These are phyloP conservation scores for Candida easanensis DNA, from an alignment of 805 yeast genomes.

Conservation along the genomic window DNA sequence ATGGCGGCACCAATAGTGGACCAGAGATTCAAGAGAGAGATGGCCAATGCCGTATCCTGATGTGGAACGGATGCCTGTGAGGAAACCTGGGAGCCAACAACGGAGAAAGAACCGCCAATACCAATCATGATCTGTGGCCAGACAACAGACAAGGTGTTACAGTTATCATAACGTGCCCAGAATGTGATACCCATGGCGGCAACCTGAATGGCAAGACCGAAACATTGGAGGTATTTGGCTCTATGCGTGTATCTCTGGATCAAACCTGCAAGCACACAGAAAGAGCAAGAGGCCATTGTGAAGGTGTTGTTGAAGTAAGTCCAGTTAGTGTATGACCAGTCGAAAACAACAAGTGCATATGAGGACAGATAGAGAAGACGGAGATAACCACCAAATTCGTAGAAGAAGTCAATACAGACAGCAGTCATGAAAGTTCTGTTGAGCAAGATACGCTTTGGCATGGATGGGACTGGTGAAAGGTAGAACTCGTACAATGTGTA, in stretches of 20 bases:
- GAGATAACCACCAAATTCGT: constrained; percentile 30
- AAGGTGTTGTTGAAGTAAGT: constrained; percentile 36
- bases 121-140: constrained; percentile 35
- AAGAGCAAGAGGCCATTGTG: constrained; percentile 36
- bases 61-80: constrained; percentile 41
- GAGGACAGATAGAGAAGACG: constrained; percentile 34
- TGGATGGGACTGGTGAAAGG: constrained; percentile 35
- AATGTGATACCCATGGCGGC: constrained; percentile 33
- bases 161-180: constrained; percentile 26
- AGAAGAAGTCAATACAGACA: constrained; percentile 33
- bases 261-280: constrained; percentile 37
- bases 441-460: constrained; percentile 35
- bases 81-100: constrained; percentile 35
- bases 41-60: constrained; percentile 39
- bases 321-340: constrained; percentile 35
- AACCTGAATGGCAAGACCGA: constrained; percentile 34
- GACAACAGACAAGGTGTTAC: constrained; percentile 27
- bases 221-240: constrained; percentile 34
- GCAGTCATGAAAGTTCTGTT: constrained; percentile 38
- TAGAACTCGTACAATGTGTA: constrained; percentile 36
- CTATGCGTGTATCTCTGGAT: constrained; percentile 35
- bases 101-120: constrained; percentile 39
- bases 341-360: constrained; percentile 31
- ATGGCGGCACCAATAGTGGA: constrained; percentile 37
- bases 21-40: constrained; percentile 35